These are phyloP conservation scores for Castanea mollissima DNA, from an alignment of 306 rosid species.

Conservation along the genomic window DNA sequence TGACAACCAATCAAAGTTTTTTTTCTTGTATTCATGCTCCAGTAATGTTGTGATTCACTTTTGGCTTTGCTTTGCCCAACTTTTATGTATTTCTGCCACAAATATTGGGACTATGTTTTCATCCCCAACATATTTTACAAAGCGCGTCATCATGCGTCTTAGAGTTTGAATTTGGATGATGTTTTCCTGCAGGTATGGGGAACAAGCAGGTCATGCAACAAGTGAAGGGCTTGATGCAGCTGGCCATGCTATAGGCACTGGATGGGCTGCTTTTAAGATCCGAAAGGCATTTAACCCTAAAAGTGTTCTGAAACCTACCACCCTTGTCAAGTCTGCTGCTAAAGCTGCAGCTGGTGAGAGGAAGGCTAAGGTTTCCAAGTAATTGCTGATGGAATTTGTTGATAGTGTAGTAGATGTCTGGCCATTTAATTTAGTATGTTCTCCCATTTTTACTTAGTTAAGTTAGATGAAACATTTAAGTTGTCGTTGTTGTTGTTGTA, in stretches of 20 bases:
- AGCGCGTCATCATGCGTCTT: constrained; percentile 10
- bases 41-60: background rate
- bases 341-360: constrained; percentile 66
- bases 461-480: background rate
- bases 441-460: background rate
- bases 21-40: constrained; percentile 4
- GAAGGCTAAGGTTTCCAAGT: constrained; percentile 50
- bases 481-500: too few species aligned
- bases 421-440: background rate
- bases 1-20: background rate
- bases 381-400: constrained; percentile 28
- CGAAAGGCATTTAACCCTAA: constrained; percentile 83
- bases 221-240: constrained; percentile 84
- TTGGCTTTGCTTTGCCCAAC: background rate
- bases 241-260: constrained; percentile 86
- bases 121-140: background rate
- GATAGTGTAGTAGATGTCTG: constrained; percentile 4
- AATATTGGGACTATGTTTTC: background rate
- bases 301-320: constrained; percentile 63
- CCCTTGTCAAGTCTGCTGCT: constrained; percentile 68
- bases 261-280: constrained; percentile 80
- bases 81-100: background rate
- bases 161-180: constrained; percentile 19
- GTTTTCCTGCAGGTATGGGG: constrained; percentile 73
- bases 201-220: constrained; percentile 79